Percentiles rank a stretch among this genome's conserved stretches.
phyloP scores from a whole-genome alignment of 495 filamentous ascomycete genomes.

The Talaromyces borbonicus region DNA sequence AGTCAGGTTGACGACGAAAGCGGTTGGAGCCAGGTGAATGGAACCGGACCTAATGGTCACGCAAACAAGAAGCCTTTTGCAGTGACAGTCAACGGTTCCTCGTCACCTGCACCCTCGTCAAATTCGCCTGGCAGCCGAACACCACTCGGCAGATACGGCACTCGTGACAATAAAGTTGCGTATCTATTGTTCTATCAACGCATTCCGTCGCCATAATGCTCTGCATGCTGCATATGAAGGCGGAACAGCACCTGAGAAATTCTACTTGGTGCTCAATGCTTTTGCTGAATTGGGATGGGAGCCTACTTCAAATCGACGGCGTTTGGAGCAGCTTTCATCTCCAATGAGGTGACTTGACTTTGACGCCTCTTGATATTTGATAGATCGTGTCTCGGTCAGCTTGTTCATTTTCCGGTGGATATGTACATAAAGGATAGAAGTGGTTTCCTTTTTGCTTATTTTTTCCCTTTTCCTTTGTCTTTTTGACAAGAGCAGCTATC shows the following conservation, averaged over 20 bases:
- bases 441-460: neutral
- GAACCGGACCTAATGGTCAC: conserved; percentile 33
- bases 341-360: neutral
- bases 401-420: neutral
- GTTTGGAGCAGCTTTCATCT: neutral
- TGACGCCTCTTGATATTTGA: neutral
- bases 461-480: neutral
- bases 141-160: conserved; percentile 52
- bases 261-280: neutral
- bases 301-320: neutral
- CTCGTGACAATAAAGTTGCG: conserved; percentile 90
- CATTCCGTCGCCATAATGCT: conserved; percentile 26
- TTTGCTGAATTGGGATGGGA: neutral
- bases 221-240: too few relatives aligned
- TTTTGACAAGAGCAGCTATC: conserved; percentile 1
- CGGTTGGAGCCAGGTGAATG: conserved; percentile 80
- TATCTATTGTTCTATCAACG: conserved; percentile 94
- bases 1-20: conserved; percentile 47
- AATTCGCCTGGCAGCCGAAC: conserved; percentile 49
- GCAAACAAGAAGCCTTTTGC: conserved; percentile 55
- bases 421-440: conserved; percentile 6
- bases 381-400: neutral
- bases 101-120: conserved; percentile 34
- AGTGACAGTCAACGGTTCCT: conserved; percentile 53
- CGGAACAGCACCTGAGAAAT: too few relatives aligned